Base-by-base conservation (phyloP, 163 green algal genomes). In the Chloroidium sp. region DNA sequence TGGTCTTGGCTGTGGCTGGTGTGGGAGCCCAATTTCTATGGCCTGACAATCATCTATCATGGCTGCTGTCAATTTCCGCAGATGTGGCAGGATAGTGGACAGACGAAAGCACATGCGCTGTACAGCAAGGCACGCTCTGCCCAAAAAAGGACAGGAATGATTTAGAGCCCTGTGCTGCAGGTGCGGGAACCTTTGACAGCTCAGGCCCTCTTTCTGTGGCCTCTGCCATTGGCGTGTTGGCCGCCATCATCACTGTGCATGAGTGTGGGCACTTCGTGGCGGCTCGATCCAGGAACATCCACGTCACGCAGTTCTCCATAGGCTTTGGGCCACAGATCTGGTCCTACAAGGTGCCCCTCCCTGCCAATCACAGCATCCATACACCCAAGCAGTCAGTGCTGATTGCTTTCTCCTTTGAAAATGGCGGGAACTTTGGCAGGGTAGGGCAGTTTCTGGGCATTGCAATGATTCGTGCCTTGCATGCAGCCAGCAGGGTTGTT, bases 291-390 rank as follows among this genome's bases (percentile, higher is more conserved):
- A 83, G 87, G 83, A 90, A 89, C 82, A 98, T 99, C 74, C 95
- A 96, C 79, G 96, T 99, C 0, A 94, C 90, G 0, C 94, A 97
- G 83, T 99, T 99, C 82, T 86, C 91, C 60, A 94, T 99, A 75
- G 96, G 96, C 59, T 99, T 99, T 85, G 96, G 96, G 0, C 96
- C 96, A 8, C 84, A 87, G 0, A 81, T 99, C 0, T 76, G 90
- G 13, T 92, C 83, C n/a, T 97, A 90, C 80, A 87, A 96, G 89
- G 90, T 90, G 64, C 64, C 6, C 64, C 64, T 72, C 64, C 8
- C 6, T 10, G 6, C 6, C 64, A n/a, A 10, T n/a, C 6, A 72
- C 64, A n/a, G 6, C 64, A 72, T 72, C 64, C 64, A 36, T 36
- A 36, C 36, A 36, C 36, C 36, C 36, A 36, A 36, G 36, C 36